These are phyloP conservation scores for Monosporascus sp. DNA, from an alignment of 2,329 filamentous ascomycete genomes.

Conservation along the genomic window DNA sequence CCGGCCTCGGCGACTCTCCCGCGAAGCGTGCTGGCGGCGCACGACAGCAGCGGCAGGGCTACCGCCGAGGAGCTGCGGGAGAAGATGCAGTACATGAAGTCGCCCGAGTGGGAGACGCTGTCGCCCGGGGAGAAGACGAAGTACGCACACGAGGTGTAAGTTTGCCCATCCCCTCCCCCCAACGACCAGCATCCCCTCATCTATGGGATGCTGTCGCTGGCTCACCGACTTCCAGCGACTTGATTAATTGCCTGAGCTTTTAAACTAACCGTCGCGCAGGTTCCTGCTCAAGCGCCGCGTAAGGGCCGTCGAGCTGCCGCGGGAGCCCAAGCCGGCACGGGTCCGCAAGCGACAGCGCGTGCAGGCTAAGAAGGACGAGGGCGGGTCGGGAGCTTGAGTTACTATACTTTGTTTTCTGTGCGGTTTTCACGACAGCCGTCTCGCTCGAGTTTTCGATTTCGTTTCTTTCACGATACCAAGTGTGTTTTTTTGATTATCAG, in stretches of 20 bases:
- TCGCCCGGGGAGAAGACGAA: constrained; percentile 5
- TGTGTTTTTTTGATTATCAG: background rate
- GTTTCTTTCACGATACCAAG: background rate
- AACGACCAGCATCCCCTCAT: background rate
- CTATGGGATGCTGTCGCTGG: background rate
- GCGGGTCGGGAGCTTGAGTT: background rate
- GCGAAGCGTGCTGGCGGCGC: background rate
- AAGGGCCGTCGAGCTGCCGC: background rate
- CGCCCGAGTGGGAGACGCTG: background rate
- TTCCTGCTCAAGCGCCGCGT: background rate
- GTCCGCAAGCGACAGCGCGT: background rate
- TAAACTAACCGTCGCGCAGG: background rate
- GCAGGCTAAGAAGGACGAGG: background rate
- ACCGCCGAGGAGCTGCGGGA: constrained; percentile 1
- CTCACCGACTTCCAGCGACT: background rate
- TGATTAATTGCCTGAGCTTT: background rate
- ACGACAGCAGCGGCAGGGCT: background rate
- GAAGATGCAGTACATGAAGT: background rate
- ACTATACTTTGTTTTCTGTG: too few species aligned
- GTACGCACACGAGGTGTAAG: constrained; percentile 7
- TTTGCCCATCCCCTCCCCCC: background rate
- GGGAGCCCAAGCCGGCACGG: background rate
- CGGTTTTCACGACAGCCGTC: background rate
- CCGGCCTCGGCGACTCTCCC: background rate
- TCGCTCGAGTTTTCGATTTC: background rate